phyloP scores from a whole-genome alignment of 176 grass and related monocot genomes.

The Chloris gayana region DNA sequence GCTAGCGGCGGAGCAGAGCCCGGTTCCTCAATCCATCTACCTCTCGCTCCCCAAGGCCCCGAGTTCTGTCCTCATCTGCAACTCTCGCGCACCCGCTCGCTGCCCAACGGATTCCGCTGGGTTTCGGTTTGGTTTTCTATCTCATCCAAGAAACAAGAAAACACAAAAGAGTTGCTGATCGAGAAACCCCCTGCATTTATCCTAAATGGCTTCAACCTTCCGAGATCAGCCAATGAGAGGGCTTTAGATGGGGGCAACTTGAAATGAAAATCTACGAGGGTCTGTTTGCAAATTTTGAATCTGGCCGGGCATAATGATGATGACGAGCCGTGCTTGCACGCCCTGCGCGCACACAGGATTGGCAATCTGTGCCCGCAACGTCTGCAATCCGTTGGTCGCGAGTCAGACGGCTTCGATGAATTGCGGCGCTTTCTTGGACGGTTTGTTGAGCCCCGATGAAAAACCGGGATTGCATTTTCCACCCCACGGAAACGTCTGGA shows the following conservation, averaged over 20 bases:
- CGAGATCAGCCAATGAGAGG: not conserved
- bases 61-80: constrained; percentile 35
- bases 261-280: not conserved
- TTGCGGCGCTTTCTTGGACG: not conserved
- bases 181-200: not conserved
- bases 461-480: not conserved
- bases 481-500: constrained; percentile 28
- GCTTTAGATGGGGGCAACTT: not conserved
- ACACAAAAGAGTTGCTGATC: not conserved
- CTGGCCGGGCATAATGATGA: not conserved
- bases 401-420: not conserved
- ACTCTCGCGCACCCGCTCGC: constrained; percentile 22
- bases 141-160: not conserved
- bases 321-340: constrained; percentile 3
- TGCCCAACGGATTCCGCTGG: constrained; percentile 39
- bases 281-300: rapidly evolving
- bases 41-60: constrained; percentile 13
- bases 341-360: constrained; percentile 11
- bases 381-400: constrained; percentile 5
- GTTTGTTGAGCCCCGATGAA: not conserved
- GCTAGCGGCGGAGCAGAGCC: constrained; percentile 45
- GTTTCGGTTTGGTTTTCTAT: constrained; percentile 21
- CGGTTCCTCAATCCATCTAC: constrained; percentile 38
- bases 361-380: constrained; percentile 9
- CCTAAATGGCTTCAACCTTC: not conserved